phyloP scores from a whole-genome alignment of 176 grass and related monocot genomes.

The Phoenix dactylifera region DNA sequence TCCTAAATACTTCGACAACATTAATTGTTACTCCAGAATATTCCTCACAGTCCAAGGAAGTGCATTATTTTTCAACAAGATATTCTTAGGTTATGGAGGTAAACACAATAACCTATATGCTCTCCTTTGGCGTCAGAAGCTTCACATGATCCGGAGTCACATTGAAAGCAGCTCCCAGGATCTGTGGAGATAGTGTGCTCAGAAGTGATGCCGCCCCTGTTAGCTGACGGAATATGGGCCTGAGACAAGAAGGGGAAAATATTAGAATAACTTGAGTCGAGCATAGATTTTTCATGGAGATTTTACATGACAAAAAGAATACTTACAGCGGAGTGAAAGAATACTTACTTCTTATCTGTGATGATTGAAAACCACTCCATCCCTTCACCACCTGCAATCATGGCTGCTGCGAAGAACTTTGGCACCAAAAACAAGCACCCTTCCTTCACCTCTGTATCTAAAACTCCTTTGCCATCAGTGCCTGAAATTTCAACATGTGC shows the following conservation, averaged over 20 bases:
- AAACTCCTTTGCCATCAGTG: not conserved
- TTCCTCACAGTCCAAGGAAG: too few species aligned
- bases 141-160: conserved; percentile 26
- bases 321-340: too few species aligned
- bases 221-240: conserved; percentile 12
- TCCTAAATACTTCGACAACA: too few species aligned
- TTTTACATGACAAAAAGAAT: too few species aligned
- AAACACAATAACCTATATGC: not conserved
- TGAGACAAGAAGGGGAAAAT: not conserved
- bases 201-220: conserved; percentile 12
- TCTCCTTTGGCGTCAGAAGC: conserved; percentile 4
- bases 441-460: conserved; percentile 13
- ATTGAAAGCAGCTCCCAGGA: conserved; percentile 21
- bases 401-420: conserved; percentile 4
- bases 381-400: conserved; percentile 13
- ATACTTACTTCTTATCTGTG: conserved; percentile 21
- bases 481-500: conserved; percentile 11
- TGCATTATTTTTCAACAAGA: too few species aligned
- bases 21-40: too few species aligned
- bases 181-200: not conserved
- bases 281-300: too few species aligned
- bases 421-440: conserved; percentile 25
- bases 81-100: not conserved
- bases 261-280: not conserved
- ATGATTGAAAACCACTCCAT: conserved; percentile 32